Evolutionary conservation across 139 green algal genomes (phyloP), one percentile per base, ranked within the genome.

Genomic region (Chlamydomonas schloesseri): DNA sequence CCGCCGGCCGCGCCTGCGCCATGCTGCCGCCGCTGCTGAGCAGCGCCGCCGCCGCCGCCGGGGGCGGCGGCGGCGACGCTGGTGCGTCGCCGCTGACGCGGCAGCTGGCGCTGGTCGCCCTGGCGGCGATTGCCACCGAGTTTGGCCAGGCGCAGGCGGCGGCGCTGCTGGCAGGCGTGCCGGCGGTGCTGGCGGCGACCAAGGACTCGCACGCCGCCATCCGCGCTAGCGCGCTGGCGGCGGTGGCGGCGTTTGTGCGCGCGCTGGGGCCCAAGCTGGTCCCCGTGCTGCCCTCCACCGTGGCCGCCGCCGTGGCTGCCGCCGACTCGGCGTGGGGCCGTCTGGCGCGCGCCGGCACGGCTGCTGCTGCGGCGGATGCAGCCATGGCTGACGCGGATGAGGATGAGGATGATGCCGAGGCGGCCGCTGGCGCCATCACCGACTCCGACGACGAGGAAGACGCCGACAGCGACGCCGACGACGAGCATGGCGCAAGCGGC

Each of bases 241-340:
- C 80, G 23, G 70, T 96, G 13, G 92, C 91, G 1, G 70, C 91
- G 11, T 71, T 88, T 0, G 92, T 89, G 3, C 67, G 46, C 1
- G 91, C 92, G n/a, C 68, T 97, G n/a, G 89, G 90, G 24, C 26
- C 74, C 2, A 60, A 55, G 36, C 65, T 95, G 28, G 80, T 97
- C 83, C 95, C 95, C 1, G 71, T 90, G 78, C 86, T 97, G 71
- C 94, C 94, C 3, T 21, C 77, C 23, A 88, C 88, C 9, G 74
- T 96, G 29, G 62, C 70, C 4, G 78, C 89, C 0, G 89, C 92
- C 29, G 84, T 97, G 21, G 81, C 55, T 0, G 91, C 91, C 0
- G 92, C 90, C 0, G 29, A 92, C 42, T 82, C 84, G 0, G 89
- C 91, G 0, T 72, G 53, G 21, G 73, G 72, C 6, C 82, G 78